These are phyloP conservation scores for Linum trigynum DNA, from an alignment of 345 rosid genomes.

Conservation along the genomic window DNA sequence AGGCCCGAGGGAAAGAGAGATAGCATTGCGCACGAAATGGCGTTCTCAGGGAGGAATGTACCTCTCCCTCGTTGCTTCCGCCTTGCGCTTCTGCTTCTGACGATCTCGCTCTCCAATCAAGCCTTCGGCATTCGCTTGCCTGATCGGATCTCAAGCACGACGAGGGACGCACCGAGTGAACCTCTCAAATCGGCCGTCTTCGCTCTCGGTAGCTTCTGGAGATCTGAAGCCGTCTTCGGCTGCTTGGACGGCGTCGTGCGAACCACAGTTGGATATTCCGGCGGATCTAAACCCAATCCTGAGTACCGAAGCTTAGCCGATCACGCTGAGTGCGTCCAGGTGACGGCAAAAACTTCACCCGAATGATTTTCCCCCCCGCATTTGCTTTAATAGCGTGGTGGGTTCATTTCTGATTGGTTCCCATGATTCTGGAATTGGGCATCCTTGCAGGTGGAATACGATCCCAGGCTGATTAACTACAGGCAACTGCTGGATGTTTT, in stretches of 20 bases:
- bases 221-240: slow-evolving; percentile 89
- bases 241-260: slow-evolving; percentile 75
- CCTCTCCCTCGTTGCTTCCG: slow-evolving; percentile 4
- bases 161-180: slow-evolving; percentile 28
- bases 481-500: slow-evolving; percentile 76
- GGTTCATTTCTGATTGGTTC: background rate
- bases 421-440: slow-evolving; percentile 6
- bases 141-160: slow-evolving; percentile 35
- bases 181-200: slow-evolving; percentile 55
- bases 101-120: slow-evolving; percentile 21
- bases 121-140: slow-evolving; percentile 49
- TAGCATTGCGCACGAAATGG: slow-evolving; percentile 20
- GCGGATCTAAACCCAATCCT: slow-evolving; percentile 70
- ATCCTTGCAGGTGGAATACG: slow-evolving; percentile 66
- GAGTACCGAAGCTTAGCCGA: slow-evolving; percentile 69
- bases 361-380: background rate
- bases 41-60: slow-evolving; percentile 13
- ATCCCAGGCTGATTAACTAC: slow-evolving; percentile 50
- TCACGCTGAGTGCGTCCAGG: slow-evolving; percentile 91
- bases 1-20: background rate
- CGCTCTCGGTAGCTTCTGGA: slow-evolving; percentile 91
- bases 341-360: background rate
- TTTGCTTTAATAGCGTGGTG: background rate
- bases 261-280: slow-evolving; percentile 62
- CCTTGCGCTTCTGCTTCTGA: slow-evolving; percentile 14